These are phyloP conservation scores for Trichosporon asahii DNA, from an alignment of 1,284 basidiomycete species.

Conservation along the genomic window DNA sequence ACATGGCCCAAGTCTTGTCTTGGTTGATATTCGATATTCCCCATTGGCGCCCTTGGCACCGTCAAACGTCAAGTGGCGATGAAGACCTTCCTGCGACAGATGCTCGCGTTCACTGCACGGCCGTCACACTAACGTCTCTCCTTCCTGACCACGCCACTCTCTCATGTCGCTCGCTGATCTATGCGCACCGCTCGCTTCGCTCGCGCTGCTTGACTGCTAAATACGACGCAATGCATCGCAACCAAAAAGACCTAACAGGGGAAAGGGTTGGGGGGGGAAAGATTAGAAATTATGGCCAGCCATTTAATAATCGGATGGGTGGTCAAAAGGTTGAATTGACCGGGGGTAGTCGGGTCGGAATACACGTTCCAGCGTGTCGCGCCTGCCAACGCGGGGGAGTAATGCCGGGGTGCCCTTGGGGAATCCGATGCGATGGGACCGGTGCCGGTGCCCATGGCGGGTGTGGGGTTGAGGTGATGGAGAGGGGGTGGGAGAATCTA, in stretches of 20 bases:
- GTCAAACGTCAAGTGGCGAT: background rate
- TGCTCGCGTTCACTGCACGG: too few species aligned
- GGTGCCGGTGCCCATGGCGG: background rate
- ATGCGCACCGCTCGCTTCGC: background rate
- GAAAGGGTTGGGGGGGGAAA: too few species aligned
- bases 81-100: background rate
- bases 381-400: conserved; percentile 6
- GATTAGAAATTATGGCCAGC: background rate
- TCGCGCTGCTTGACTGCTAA: background rate
- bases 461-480: background rate
- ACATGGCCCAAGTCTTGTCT: background rate
- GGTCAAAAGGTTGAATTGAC: background rate
- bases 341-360: background rate
- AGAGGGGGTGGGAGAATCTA: background rate
- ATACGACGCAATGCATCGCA: conserved; percentile 11
- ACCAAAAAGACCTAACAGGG: conserved; percentile 10
- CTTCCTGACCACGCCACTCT: too few species aligned
- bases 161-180: too few species aligned
- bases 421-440: background rate
- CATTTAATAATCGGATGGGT: background rate
- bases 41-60: background rate
- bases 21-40: background rate
- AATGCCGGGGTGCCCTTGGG: background rate
- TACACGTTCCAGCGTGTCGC: conserved; percentile 9
- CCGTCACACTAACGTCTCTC: too few species aligned